These are phyloP conservation scores for Craterostigma plantagineum DNA, from an alignment of 257 asterid genomes.

Conservation along the genomic window DNA sequence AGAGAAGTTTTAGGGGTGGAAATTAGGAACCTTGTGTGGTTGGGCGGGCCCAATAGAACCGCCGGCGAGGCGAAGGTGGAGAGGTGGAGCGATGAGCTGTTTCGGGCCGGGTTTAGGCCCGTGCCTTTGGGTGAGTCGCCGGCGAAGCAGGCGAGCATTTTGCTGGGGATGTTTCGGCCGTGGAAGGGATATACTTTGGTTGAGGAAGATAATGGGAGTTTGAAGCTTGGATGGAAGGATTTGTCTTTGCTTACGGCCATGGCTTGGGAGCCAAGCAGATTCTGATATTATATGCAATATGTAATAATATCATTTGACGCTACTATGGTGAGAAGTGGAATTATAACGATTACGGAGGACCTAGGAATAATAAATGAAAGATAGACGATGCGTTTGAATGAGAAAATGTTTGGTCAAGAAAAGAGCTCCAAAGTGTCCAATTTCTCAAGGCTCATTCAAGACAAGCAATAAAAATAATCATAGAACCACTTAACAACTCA, in stretches of 20 bases:
- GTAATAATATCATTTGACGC: too few species aligned
- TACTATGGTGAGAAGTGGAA: too few species aligned
- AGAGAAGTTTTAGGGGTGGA: slow-evolving; percentile 72
- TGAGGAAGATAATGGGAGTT: slow-evolving; percentile 56
- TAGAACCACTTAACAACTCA: too few species aligned
- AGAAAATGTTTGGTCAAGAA: too few species aligned
- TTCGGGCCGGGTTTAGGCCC: slow-evolving; percentile 46
- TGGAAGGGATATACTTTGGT: slow-evolving; percentile 83
- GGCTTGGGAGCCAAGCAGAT: slow-evolving; percentile 49
- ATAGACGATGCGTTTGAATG: too few species aligned
- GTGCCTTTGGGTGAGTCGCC: slow-evolving; percentile 66
- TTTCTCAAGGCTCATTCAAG: too few species aligned
- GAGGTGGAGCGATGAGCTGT: slow-evolving; percentile 62
- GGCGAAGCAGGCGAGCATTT: slow-evolving; percentile 56
- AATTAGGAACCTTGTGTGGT: slow-evolving; percentile 69
- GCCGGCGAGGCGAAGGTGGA: slow-evolving; percentile 52
- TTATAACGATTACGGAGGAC: too few species aligned
- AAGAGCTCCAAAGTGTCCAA: too few species aligned
- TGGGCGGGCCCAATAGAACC: slow-evolving; percentile 72
- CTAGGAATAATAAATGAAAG: too few species aligned
- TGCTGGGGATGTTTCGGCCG: slow-evolving; percentile 76
- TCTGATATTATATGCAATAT: too few species aligned
- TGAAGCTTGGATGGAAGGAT: slow-evolving; percentile 88
- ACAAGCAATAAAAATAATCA: too few species aligned
- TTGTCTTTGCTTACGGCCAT: slow-evolving; percentile 76